Evolutionary conservation across 768 basidiomycete genomes (phyloP), one percentile per base, ranked within the genome.

Genomic region (Psilocybe cyanescens): DNA sequence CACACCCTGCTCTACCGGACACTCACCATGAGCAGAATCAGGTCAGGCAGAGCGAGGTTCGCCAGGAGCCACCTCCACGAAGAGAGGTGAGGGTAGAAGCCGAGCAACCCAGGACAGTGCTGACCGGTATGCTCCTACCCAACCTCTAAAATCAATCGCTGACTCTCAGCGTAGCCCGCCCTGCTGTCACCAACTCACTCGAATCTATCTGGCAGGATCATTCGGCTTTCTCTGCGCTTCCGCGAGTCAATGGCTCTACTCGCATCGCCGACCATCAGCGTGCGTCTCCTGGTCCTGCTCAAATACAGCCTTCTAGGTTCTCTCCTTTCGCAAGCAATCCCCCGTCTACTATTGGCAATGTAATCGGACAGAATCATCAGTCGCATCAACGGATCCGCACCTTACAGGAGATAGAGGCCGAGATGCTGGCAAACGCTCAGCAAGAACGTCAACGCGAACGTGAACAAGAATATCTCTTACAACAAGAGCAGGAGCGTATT

Each of bases 151-250:
- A 51, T 14, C 29, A 53, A 69, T 31, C 33, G n/a, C 19, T 65
- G 62, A 53, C 56, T 39, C 16, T 59, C 47, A 49, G 47, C 39
- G 59, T 49, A 68, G 62, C 65, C 51, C 75, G 79, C 78, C 75
- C 65, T 77, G 76, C 64, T 69, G 79, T 53, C 73, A 74, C 54
- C 7, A 76, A 81, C 44, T 86, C 87, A 17, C 77, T 90, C 39
- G 90, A 92, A 67, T 84, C 90, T 12, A 86, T 92, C 68, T 94
- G 92, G 92, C 88, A 91, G 56, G 88, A 93, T 78, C 90, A 84
- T 71, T 91, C 91, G 9, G 84, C 85, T 0, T 90, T 91, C 70
- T 90, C 89, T 37, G 79, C 87, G 53, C 79, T 93, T 62, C 82
- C 87, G 44, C 79, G 83, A 39, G 63, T 74, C 58, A 87, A 84